A percentile compares a stretch with the other conserved stretches of the same genome.
These are phyloP conservation scores for Discostella pseudostelligera DNA, from an alignment of 108 stramenopile species.

Conservation along the genomic window DNA sequence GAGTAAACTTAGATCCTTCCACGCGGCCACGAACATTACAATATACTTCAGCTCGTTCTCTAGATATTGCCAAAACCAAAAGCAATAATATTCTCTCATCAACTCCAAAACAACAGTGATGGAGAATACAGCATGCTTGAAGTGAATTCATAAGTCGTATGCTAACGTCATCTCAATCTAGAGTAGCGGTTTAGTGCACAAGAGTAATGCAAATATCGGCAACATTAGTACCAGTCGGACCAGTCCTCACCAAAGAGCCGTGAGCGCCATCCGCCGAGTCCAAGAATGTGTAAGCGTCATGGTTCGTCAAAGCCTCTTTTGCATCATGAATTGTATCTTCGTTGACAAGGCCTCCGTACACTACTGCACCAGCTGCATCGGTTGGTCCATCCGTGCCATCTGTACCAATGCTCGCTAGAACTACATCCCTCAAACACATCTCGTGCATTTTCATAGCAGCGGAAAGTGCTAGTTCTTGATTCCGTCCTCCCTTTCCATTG, in stretches of 20 bases:
- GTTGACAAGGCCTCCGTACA: constrained; percentile 63
- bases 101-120: too few species aligned
- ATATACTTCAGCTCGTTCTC: too few species aligned
- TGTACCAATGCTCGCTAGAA: constrained; percentile 75
- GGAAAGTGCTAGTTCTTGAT: constrained; percentile 82
- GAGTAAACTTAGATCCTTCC: too few species aligned
- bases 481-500: constrained; percentile 82
- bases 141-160: too few species aligned
- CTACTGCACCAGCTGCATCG: constrained; percentile 87
- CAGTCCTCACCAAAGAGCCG: constrained; percentile 60
- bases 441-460: constrained; percentile 61
- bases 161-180: too few species aligned
- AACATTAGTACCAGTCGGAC: constrained; percentile 87
- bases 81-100: too few species aligned
- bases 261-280: constrained; percentile 24
- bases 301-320: constrained; percentile 55
- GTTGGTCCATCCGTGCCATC: constrained; percentile 92
- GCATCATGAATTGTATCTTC: constrained; percentile 31
- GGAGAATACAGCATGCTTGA: too few species aligned
- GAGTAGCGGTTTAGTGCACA: too few species aligned
- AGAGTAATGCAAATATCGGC: constrained; percentile 82
- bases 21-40: too few species aligned
- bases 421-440: constrained; percentile 63
- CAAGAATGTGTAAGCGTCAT: constrained; percentile 72
- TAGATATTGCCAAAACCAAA: too few species aligned